Evolutionary conservation across 108 stramenopile species (phyloP).

Genomic region (Fragilariopsis cylindrus): DNA sequence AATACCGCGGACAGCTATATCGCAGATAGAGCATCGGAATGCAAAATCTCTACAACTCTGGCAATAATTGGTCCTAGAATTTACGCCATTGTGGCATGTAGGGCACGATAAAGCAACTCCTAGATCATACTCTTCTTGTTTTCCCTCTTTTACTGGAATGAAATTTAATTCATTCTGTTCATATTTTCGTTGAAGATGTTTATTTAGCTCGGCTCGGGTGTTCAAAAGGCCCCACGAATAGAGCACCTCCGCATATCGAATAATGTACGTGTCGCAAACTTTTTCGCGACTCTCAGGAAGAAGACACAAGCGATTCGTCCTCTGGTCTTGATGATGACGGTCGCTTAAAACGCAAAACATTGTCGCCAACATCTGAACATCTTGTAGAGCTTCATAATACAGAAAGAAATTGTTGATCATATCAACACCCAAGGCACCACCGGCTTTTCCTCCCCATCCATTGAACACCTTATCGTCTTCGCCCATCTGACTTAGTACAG

Average conservation of each 20-base stretch:
- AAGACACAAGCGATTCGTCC: slow-evolving; percentile 31
- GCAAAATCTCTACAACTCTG: slow-evolving; percentile 58
- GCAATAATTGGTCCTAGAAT: slow-evolving; percentile 45
- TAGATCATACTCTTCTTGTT: slow-evolving; percentile 9
- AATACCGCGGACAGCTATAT: slow-evolving; percentile 67
- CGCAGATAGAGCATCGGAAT: slow-evolving; percentile 76
- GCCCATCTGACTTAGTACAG: slow-evolving; percentile 39
- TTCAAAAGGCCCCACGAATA: slow-evolving; percentile 76
- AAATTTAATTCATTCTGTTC: slow-evolving; percentile 33
- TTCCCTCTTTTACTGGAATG: slow-evolving; percentile 6
- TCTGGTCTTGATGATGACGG: slow-evolving; percentile 12
- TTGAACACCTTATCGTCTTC: slow-evolving; percentile 40
- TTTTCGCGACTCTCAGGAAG: slow-evolving; percentile 50
- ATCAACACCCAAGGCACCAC: slow-evolving; percentile 64
- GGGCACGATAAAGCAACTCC: slow-evolving; percentile 56
- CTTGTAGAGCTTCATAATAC: slow-evolving; percentile 74
- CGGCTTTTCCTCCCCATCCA: slow-evolving; percentile 69
- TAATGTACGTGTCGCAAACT: slow-evolving; percentile 69
- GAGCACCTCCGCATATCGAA: slow-evolving; percentile 58
- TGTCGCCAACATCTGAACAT: slow-evolving; percentile 80
- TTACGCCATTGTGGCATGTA: slow-evolving; percentile 45
- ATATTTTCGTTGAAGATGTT: slow-evolving; percentile 51
- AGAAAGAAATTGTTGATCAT: slow-evolving; percentile 53
- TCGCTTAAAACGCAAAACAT: slow-evolving; percentile 74
- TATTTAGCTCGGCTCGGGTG: slow-evolving; percentile 64